Evolutionary conservation across 1,284 basidiomycete genomes (phyloP).

Genomic region (Sanghuangporus sanghuang): DNA sequence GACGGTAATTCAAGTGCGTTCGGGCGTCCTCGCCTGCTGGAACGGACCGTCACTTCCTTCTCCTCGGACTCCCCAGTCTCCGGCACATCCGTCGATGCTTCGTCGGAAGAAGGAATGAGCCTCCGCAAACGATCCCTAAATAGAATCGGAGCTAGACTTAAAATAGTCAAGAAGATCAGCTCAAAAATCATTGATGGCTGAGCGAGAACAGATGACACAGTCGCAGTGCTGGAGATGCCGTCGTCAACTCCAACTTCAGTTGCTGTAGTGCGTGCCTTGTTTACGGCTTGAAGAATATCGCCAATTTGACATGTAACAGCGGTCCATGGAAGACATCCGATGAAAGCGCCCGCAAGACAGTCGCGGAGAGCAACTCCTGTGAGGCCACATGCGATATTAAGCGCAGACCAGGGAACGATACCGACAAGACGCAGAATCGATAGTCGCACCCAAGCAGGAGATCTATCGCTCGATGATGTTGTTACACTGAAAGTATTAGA

Average conservation of each 20-base stretch:
- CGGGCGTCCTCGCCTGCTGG: not conserved
- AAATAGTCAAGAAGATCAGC: slow-evolving; percentile 64
- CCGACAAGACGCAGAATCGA: slow-evolving; percentile 83
- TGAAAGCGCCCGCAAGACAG: slow-evolving; percentile 77
- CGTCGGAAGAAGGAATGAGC: slow-evolving; percentile 38
- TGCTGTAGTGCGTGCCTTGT: slow-evolving; percentile 52
- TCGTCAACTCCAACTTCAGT: slow-evolving; percentile 27
- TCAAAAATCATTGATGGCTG: slow-evolving; percentile 71
- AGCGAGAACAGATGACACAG: slow-evolving; percentile 64
- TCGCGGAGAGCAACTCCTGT: slow-evolving; percentile 73
- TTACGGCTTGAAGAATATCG: slow-evolving; percentile 68
- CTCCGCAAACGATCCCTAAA: slow-evolving; percentile 56
- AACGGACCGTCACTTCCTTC: not conserved
- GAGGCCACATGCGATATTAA: slow-evolving; percentile 91
- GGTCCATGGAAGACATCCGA: slow-evolving; percentile 77
- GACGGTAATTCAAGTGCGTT: not conserved
- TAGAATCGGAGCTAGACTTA: slow-evolving; percentile 75
- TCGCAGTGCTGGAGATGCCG: slow-evolving; percentile 48
- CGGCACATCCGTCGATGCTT: not conserved
- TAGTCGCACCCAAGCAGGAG: slow-evolving; percentile 78
- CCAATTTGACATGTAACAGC: slow-evolving; percentile 86
- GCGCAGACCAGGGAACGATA: slow-evolving; percentile 90
- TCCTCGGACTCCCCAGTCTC: not conserved
- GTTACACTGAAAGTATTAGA: slow-evolving; percentile 20
- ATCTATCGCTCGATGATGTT: slow-evolving; percentile 34